Evolutionary conservation across 768 basidiomycete genomes (phyloP).

Genomic region (Lyophyllum shimeji): DNA sequence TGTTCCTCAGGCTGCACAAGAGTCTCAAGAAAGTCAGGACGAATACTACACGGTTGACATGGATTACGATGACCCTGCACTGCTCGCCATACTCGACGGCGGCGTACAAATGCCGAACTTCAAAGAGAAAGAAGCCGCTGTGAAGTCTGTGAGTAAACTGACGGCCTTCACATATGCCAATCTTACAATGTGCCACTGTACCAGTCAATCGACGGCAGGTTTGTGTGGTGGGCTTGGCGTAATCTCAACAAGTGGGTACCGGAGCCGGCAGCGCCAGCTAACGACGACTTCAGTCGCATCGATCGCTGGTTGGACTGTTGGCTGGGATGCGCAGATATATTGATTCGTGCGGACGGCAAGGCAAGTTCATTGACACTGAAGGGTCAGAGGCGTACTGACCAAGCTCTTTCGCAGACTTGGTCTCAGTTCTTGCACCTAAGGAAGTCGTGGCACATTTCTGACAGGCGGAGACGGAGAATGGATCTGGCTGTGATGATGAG

Average conservation of each 20-base stretch:
- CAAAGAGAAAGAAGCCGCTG: conserved; percentile 42
- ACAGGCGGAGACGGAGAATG: conserved; percentile 53
- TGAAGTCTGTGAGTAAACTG: conserved; percentile 27
- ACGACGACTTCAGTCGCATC: conserved; percentile 33
- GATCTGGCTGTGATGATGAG: conserved; percentile 61
- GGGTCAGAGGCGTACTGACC: not conserved
- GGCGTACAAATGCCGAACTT: conserved; percentile 26
- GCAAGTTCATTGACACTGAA: conserved; percentile 16
- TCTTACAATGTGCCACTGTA: not conserved
- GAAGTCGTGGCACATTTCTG: conserved; percentile 51
- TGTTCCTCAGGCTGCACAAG: conserved; percentile 24
- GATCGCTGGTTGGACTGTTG: conserved; percentile 70
- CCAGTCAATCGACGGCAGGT: conserved; percentile 16
- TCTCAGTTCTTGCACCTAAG: conserved; percentile 45
- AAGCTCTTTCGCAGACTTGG: conserved; percentile 52
- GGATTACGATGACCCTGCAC: conserved; percentile 61
- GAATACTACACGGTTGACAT: conserved; percentile 53
- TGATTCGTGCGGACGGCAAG: conserved; percentile 37
- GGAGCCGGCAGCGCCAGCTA: conserved; percentile 23
- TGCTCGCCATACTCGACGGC: conserved; percentile 53
- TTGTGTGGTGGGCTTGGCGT: conserved; percentile 37
- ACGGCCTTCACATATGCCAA: not conserved
- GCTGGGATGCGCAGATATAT: conserved; percentile 66
- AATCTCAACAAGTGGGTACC: conserved; percentile 41
- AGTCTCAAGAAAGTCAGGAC: conserved; percentile 76